Percentiles rank a stretch among this genome's conserved stretches.
Evolutionary conservation across 768 basidiomycete genomes (phyloP).

Genomic region (Leccinum uliginosum): DNA sequence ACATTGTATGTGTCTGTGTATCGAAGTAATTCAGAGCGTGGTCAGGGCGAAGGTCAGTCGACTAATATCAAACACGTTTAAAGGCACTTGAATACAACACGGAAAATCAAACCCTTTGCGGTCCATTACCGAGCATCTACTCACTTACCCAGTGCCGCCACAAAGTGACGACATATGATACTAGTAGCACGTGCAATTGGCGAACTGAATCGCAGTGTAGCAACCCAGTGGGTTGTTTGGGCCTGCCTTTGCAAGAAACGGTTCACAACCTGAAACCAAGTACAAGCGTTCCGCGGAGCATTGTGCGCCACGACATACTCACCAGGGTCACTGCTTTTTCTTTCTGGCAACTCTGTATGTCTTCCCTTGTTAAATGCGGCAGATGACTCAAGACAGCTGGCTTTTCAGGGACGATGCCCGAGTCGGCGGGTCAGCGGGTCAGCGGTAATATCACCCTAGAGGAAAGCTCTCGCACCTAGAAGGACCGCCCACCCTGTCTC

Average conservation of each 20-base stretch:
- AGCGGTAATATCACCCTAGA: neutral
- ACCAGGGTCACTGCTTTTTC: neutral
- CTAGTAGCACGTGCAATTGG: neutral
- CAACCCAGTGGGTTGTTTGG: neutral
- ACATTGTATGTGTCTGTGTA: neutral
- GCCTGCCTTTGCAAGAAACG: neutral
- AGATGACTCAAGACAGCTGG: neutral
- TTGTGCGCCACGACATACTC: neutral
- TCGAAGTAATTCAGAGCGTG: neutral
- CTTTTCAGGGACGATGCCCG: neutral
- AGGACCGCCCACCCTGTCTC: neutral
- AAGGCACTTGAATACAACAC: neutral
- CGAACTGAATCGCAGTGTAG: neutral
- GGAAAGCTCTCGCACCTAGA: neutral
- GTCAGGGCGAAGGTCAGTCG: neutral
- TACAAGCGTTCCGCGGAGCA: neutral
- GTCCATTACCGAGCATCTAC: neutral
- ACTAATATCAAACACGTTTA: neutral
- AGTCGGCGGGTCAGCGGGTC: neutral
- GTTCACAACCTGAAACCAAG: neutral
- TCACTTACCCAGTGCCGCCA: neutral
- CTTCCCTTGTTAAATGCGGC: neutral
- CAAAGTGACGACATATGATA: neutral
- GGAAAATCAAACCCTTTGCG: neutral
- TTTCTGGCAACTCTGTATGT: neutral